These are phyloP conservation scores for Trichosporon asahii DNA, from an alignment of 1,284 basidiomycete species.

Conservation along the genomic window DNA sequence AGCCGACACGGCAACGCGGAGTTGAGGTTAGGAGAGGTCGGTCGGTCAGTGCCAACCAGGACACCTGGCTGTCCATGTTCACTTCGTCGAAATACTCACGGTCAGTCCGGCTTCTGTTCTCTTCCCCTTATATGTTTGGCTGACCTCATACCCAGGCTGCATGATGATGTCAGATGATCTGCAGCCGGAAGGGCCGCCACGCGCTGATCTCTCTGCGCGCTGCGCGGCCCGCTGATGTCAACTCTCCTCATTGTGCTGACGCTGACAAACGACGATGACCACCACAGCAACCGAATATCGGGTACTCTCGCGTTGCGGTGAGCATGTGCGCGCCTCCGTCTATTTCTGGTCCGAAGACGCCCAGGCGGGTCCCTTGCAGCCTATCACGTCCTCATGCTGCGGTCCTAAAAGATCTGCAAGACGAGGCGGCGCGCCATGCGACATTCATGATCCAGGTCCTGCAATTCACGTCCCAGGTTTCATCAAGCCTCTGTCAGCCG, in stretches of 20 bases:
- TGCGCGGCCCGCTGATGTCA: not conserved
- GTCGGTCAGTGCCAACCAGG: too few species aligned
- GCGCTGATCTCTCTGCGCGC: not conserved
- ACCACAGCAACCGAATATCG: not conserved
- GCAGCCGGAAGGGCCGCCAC: not conserved
- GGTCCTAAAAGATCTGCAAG: not conserved
- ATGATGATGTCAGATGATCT: not conserved
- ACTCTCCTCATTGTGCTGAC: not conserved
- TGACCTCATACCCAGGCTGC: not conserved
- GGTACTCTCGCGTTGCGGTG: not conserved
- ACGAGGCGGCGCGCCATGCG: not conserved
- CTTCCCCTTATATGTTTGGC: not conserved
- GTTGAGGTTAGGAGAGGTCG: not conserved
- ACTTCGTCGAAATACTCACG: too few species aligned
- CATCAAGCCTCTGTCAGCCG: not conserved
- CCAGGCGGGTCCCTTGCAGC: not conserved
- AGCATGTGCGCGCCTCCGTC: not conserved
- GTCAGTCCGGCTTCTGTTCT: not conserved
- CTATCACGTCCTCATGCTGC: not conserved
- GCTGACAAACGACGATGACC: not conserved
- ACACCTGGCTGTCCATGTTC: too few species aligned
- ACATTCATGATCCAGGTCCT: not conserved
- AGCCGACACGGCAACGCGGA: not conserved
- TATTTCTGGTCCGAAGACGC: not conserved
- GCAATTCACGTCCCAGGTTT: not conserved